Evolutionary conservation across 345 rosid genomes (phyloP).

Genomic region (Eucalyptus lansdowneana): DNA sequence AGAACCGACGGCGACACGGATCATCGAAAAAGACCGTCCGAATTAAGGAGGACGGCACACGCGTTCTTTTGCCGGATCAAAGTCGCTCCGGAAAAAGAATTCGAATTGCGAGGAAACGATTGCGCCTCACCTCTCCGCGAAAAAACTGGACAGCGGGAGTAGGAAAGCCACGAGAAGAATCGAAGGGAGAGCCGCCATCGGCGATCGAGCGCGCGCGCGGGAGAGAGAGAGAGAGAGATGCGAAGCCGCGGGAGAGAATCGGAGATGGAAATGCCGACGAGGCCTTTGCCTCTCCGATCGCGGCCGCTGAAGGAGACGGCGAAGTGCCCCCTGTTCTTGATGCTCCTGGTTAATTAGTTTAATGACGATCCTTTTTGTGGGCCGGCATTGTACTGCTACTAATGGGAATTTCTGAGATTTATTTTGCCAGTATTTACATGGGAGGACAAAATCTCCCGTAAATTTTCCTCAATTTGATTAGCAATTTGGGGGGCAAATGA

Average conservation of each 20-base stretch:
- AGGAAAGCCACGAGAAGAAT: background rate
- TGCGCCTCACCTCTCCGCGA: background rate
- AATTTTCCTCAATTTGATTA: background rate
- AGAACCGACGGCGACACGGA: background rate
- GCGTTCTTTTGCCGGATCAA: background rate
- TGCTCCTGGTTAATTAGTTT: background rate
- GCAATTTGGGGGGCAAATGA: background rate
- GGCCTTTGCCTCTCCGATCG: background rate
- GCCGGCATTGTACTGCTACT: rapidly evolving
- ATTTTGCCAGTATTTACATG: background rate
- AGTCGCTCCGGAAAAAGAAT: background rate
- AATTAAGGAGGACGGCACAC: background rate
- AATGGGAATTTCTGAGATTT: background rate
- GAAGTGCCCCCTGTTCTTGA: background rate
- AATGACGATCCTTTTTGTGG: background rate
- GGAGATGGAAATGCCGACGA: background rate
- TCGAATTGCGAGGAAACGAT: background rate
- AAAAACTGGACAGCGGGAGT: background rate
- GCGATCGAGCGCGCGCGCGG: too few species aligned
- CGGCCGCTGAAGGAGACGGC: background rate
- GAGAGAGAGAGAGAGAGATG: background rate
- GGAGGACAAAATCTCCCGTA: rapidly evolving
- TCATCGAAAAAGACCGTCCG: background rate
- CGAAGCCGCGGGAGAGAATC: background rate
- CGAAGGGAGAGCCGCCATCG: background rate